These are phyloP conservation scores for Penicillium brevicompactum DNA, from an alignment of 2,329 filamentous ascomycete species.

Conservation along the genomic window DNA sequence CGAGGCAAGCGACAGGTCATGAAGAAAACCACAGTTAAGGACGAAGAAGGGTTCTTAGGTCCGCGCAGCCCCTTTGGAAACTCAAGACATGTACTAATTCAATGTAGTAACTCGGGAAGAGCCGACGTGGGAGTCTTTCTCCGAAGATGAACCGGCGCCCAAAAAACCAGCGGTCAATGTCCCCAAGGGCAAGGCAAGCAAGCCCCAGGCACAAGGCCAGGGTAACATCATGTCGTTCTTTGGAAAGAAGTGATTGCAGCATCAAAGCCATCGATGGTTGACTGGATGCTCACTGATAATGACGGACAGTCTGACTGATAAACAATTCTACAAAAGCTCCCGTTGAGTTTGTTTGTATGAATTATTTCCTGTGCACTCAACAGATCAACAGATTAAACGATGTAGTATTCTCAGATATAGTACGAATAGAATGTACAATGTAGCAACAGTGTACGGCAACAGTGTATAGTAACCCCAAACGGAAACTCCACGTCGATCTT, in stretches of 20 bases:
- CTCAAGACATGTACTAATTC: conserved; percentile 10
- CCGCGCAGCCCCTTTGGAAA: background rate
- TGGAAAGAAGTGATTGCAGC: conserved; percentile 65
- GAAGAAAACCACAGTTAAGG: conserved; percentile 84
- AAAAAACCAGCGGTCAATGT: conserved; percentile 49
- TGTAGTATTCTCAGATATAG: too few relatives aligned
- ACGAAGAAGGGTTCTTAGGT: conserved; percentile 90
- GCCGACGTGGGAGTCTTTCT: conserved; percentile 86
- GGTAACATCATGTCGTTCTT: conserved; percentile 95
- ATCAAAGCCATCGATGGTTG: background rate
- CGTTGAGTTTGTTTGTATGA: too few relatives aligned
- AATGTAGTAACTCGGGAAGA: conserved; percentile 79
- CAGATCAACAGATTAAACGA: too few relatives aligned
- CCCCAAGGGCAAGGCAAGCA: conserved; percentile 59
- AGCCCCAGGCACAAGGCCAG: conserved; percentile 53
- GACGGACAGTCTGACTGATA: background rate
- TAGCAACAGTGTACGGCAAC: background rate
- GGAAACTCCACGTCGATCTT: conserved; percentile 17
- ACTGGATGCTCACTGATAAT: background rate
- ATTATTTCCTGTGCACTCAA: too few relatives aligned
- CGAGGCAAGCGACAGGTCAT: conserved; percentile 78
- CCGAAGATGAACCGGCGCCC: conserved; percentile 73
- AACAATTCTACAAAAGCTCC: too few relatives aligned
- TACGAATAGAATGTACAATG: too few relatives aligned
- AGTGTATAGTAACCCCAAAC: background rate